A percentile compares a stretch with the other conserved stretches of the same genome.
Conservation (phyloP, 208 protist species). For the Leishmania tropica region DNA sequence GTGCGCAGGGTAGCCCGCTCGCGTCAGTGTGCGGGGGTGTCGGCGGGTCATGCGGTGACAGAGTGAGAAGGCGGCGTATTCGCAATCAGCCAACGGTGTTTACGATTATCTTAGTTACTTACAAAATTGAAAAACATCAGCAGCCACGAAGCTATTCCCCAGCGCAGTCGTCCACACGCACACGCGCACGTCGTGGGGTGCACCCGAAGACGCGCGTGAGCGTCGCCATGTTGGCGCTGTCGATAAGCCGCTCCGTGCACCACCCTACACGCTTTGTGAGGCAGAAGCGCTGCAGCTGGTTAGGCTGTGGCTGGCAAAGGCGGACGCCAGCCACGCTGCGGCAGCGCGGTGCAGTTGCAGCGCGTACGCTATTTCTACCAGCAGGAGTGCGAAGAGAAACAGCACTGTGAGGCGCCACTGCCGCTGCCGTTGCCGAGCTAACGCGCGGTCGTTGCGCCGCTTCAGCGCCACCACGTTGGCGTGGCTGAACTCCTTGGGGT, state of each 20-base stretch:
- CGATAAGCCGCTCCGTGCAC: background rate
- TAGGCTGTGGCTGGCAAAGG: background rate
- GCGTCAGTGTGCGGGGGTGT: background rate
- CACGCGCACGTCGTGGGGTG: too few species aligned
- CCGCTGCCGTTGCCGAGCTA: slow-evolving; percentile 37
- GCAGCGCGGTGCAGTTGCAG: slow-evolving; percentile 11
- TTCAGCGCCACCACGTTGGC: slow-evolving; percentile 43
- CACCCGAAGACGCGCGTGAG: background rate
- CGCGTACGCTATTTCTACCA: slow-evolving; percentile 24
- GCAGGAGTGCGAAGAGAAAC: slow-evolving; percentile 17
- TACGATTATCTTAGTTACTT: background rate
- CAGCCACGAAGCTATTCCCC: background rate
- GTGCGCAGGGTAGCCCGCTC: too few species aligned
- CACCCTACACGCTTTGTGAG: background rate
- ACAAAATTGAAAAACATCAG: background rate
- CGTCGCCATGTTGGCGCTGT: background rate
- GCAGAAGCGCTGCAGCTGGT: background rate
- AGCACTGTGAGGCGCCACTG: slow-evolving; percentile 39
- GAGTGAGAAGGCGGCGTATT: background rate
- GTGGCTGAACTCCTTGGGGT: slow-evolving; percentile 55
- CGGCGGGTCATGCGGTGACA: background rate
- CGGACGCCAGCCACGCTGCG: slow-evolving; percentile 3
- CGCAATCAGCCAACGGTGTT: background rate
- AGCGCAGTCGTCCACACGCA: background rate
- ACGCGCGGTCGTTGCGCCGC: slow-evolving; percentile 38